A percentile compares a stretch with the other conserved stretches of the same genome.
phyloP scores from a whole-genome alignment of 345 rosid species.

The Firmiana major region DNA sequence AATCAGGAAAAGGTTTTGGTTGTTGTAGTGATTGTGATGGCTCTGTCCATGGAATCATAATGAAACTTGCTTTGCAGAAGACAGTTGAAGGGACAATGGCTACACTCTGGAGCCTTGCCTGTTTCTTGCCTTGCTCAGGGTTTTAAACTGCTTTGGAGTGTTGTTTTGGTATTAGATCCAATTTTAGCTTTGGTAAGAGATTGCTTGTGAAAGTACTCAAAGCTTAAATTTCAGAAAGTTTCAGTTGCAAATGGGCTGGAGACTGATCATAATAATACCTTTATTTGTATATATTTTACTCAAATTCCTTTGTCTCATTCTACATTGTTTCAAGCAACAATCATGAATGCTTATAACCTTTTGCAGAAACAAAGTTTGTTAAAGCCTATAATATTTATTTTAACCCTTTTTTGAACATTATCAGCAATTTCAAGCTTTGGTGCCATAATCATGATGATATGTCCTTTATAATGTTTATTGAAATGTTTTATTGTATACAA shows the following conservation, averaged over 20 bases:
- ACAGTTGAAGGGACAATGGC: background rate
- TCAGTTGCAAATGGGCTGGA: background rate
- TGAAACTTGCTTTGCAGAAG: background rate
- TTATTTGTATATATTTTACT: background rate
- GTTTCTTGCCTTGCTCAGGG: too few species aligned
- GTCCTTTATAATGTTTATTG: slow-evolving; percentile 6
- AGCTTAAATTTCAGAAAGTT: background rate
- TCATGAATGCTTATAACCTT: background rate
- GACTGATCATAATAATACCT: background rate
- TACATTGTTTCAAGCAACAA: background rate
- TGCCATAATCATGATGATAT: slow-evolving; percentile 3
- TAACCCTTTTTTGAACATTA: background rate
- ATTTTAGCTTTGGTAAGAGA: background rate
- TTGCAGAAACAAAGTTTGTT: background rate
- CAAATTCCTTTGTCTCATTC: background rate
- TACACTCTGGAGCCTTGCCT: background rate
- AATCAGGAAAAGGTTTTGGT: background rate
- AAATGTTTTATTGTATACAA: background rate
- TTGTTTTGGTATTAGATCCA: background rate
- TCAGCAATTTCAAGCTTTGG: background rate
- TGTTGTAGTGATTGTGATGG: background rate
- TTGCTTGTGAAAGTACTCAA: slow-evolving; percentile 4
- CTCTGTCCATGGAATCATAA: background rate
- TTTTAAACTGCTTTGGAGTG: background rate
- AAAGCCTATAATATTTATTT: background rate